Conservation (phyloP, 345 rosid species). For the Bruguiera parviflora region DNA sequence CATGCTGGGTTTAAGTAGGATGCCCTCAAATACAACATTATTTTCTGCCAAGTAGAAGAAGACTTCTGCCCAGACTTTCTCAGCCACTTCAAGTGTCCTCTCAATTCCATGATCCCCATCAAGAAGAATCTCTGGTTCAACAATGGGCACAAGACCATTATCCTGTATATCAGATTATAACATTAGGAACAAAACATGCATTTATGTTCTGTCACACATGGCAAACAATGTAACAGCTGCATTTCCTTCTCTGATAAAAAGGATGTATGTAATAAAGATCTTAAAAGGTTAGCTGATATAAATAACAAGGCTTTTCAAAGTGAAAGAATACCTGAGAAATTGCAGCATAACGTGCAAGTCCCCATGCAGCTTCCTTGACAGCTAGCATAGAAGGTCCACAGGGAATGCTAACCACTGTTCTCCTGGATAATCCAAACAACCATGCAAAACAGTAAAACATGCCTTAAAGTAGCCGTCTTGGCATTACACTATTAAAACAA, state of each 20-base stretch:
- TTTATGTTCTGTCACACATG: not conserved
- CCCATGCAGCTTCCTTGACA: constrained; percentile 99
- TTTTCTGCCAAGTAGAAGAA: constrained; percentile 91
- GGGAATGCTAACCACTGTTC: constrained; percentile 94
- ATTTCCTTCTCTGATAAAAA: not conserved
- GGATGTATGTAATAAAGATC: no score
- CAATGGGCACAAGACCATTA: constrained; percentile 95
- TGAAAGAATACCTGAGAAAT: constrained; percentile 67
- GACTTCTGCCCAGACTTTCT: constrained; percentile 98
- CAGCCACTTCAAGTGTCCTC: constrained; percentile 94
- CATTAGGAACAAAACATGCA: not conserved
- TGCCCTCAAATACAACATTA: constrained; percentile 86
- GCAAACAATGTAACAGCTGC: not conserved
- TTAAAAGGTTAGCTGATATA: no score
- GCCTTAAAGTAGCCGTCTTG: not conserved
- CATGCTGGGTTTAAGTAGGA: constrained; percentile 97
- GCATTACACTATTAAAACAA: not conserved
- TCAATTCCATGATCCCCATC: constrained; percentile 95
- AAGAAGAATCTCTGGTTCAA: constrained; percentile 97
- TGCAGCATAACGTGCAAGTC: constrained; percentile 92
- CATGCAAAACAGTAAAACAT: not conserved
- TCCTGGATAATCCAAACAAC: constrained; percentile 45
- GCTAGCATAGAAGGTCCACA: constrained; percentile 97
- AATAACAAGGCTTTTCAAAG: not conserved
- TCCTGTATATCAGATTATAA: constrained; percentile 45